Evolutionary conservation across 257 asterid species (phyloP), one percentile per base, ranked within the genome.

Genomic region (Striga asiatica): DNA sequence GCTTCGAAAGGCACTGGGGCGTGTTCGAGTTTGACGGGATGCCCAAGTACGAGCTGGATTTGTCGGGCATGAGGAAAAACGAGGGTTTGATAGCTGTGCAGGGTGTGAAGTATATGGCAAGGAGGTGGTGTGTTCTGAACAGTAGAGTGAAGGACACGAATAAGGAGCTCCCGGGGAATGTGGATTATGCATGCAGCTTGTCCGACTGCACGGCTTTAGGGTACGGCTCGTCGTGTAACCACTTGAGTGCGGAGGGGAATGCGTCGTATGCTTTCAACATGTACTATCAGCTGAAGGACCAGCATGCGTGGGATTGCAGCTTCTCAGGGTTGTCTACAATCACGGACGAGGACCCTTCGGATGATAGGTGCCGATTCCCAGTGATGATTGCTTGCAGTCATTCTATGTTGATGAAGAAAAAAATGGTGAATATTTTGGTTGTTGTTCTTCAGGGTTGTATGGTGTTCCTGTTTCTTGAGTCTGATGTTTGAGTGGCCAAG

Each of bases 1-100:
- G 77, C 63, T 91, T 91, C 42, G 98, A 91, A 78, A 63, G 98
- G 67, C 96, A 91, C 13, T 91, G 94, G 98, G 98, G 98, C 16
- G 45, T 91, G 4, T 77, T 87, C 11, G 94, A 87, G 66, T 91
- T 68, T 32, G 96, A 91, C 39, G 96, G 95, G 29, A 80, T 77
- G 74, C 95, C 96, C 0, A 91, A 91, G 43, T 87, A 91, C 34
- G 89, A 76, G 64, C 32, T 91, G 60, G 94, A 80, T 21, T 47
- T 79, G 25, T 79, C 78, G 1, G 94, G 95, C 3, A 23, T 16
- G 25, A 18, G 60, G 35, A 54, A 57, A 13, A 70, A 61, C 9
- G 74, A 58, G 39, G 89, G 83, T 0, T 68, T 87, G 10, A 81
- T 70, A 0, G 79, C 93, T 0, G 89, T 77, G 10, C 69, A 84